These are phyloP conservation scores for Salvia hispanica DNA, from an alignment of 257 asterid species.

Conservation along the genomic window DNA sequence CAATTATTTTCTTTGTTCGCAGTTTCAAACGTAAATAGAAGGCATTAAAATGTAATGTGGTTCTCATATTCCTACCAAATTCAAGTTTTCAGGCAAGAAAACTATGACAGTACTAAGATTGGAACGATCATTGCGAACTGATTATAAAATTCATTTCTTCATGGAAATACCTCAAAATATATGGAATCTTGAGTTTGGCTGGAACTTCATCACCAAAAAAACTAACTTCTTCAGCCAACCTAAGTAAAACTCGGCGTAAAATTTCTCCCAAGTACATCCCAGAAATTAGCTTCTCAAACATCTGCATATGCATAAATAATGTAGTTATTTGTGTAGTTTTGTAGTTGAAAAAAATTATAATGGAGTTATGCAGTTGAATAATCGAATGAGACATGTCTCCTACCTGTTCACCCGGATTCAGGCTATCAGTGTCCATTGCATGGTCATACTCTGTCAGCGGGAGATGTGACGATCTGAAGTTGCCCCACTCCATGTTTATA, in stretches of 20 bases:
- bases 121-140: background rate
- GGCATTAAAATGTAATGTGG: background rate
- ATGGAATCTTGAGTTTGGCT: slow-evolving; percentile 61
- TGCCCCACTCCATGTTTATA: slow-evolving; percentile 98
- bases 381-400: slow-evolving; percentile 1
- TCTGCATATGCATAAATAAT: slow-evolving; percentile 41
- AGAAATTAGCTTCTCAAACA: slow-evolving; percentile 85
- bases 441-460: slow-evolving; percentile 79
- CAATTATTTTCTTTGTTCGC: background rate
- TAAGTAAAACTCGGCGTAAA: slow-evolving; percentile 68
- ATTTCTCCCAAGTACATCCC: slow-evolving; percentile 97
- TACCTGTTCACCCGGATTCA: slow-evolving; percentile 94
- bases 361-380: background rate
- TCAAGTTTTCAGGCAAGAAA: background rate
- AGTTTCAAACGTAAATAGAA: background rate
- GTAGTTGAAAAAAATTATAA: background rate
- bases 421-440: slow-evolving; percentile 69
- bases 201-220: slow-evolving; percentile 89
- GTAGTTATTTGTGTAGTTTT: background rate
- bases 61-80: background rate
- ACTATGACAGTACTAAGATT: background rate
- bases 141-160: background rate
- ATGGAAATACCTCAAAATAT: slow-evolving; percentile 57
- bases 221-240: slow-evolving; percentile 73
- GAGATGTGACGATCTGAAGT: slow-evolving; percentile 85